phyloP scores from a whole-genome alignment of 1,284 basidiomycete species.

The Bjerkandera adusta region DNA sequence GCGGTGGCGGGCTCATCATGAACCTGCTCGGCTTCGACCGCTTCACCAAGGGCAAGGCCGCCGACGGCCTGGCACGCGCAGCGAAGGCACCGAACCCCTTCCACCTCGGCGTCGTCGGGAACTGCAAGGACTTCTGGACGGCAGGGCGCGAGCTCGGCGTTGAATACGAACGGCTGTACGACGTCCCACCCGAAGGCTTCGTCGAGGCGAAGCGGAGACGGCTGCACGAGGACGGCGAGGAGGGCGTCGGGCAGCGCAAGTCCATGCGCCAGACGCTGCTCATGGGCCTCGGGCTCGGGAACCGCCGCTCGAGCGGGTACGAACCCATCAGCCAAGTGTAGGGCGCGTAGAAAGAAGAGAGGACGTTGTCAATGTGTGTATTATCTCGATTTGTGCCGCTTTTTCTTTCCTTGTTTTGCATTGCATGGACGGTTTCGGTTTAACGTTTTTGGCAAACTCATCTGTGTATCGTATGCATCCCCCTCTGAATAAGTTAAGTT shows the following conservation, averaged over 20 bases:
- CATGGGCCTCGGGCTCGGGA: slow-evolving; percentile 48
- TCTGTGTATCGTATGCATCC: not conserved
- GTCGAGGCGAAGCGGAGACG: slow-evolving; percentile 60
- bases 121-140: slow-evolving; percentile 97
- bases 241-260: slow-evolving; percentile 37
- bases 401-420: slow-evolving; percentile 5
- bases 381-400: too few relatives aligned
- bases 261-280: slow-evolving; percentile 42
- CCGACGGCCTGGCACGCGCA: slow-evolving; percentile 73
- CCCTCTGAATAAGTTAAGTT: too few relatives aligned
- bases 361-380: not conserved
- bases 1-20: slow-evolving; percentile 71
- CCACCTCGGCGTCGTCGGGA: slow-evolving; percentile 79
- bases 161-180: slow-evolving; percentile 88
- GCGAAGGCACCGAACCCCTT: slow-evolving; percentile 87
- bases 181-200: slow-evolving; percentile 85
- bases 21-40: slow-evolving; percentile 90
- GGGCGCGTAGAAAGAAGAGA: not conserved
- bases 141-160: slow-evolving; percentile 82
- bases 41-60: slow-evolving; percentile 88
- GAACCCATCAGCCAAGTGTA: slow-evolving; percentile 61
- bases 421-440: slow-evolving; percentile 7
- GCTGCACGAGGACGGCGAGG: slow-evolving; percentile 56
- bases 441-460: not conserved
- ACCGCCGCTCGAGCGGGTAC: slow-evolving; percentile 44